These are phyloP conservation scores for Porogramme epimiltina DNA, from an alignment of 1,284 basidiomycete genomes.

Conservation along the genomic window DNA sequence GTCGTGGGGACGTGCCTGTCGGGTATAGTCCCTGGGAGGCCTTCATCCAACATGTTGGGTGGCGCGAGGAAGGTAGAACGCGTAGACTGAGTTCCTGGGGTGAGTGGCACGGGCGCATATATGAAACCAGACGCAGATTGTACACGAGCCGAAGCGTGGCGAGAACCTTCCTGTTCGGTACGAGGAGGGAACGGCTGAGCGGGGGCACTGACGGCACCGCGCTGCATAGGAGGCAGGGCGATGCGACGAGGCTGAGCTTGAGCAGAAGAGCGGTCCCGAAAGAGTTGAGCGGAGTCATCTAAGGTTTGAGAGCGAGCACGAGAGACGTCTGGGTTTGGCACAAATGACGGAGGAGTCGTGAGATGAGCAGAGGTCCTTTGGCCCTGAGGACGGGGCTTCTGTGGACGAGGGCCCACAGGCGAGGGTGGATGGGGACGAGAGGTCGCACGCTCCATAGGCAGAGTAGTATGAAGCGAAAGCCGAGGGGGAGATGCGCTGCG, in stretches of 20 bases:
- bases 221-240: conserved; percentile 15
- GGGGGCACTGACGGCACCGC: conserved; percentile 6
- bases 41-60: neutral
- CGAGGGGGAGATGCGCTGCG: conserved; percentile 34
- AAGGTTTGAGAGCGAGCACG: conserved; percentile 13
- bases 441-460: conserved; percentile 21
- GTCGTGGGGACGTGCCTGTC: conserved; percentile 33
- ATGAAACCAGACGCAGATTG: conserved; percentile 18
- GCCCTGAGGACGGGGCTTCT: conserved; percentile 33
- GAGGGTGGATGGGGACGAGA: conserved; percentile 47
- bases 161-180: neutral
- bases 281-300: neutral
- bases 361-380: conserved; percentile 8
- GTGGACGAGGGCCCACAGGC: conserved; percentile 48
- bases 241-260: neutral
- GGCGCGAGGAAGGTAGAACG: neutral
- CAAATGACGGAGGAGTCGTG: conserved; percentile 11
- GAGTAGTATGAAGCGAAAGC: conserved; percentile 20
- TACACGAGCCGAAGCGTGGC: neutral
- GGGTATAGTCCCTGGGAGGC: neutral
- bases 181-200: neutral
- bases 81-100: conserved; percentile 5
- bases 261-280: neutral
- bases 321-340: conserved; percentile 16
- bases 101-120: conserved; percentile 26